Evolutionary conservation across 495 filamentous ascomycete species (phyloP), one percentile per base, ranked within the genome.

Genomic region (Aspergillus olivimuriae): DNA sequence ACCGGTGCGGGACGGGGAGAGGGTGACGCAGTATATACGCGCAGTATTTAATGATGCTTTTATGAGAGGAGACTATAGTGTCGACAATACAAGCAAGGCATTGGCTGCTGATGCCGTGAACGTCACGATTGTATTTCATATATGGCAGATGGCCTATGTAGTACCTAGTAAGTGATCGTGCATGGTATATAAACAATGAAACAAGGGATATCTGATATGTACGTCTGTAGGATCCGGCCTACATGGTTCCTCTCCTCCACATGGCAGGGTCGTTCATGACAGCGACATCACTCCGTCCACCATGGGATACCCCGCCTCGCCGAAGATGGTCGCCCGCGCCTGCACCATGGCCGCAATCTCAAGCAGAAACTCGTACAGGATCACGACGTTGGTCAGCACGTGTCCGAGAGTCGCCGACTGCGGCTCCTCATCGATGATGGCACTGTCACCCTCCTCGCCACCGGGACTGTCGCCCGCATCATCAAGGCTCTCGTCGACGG

Each of bases 291-390:
- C n/a, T n/a, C n/a, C n/a, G n/a, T n/a, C n/a, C n/a, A n/a, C n/a
- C n/a, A n/a, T n/a, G n/a, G n/a, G n/a, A n/a, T 66, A 89, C 42
- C 75, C 80, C 8, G 94, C 84, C 62, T 98, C 92, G 31, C 80
- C 82, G 67, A 96, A 95, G 30, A 97, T 54, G 38, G 82, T 85
- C 2, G 88, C 87, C 40, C 92, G 72, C 9, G 89, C 83, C 55
- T 97, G 88, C 40, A 94, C 76, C 54, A 95, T 63, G 7, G 90
- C 91, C 2, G 88, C 83, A 26, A 97, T 59, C 65, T 98, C 92
- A 33, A 97, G 68, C 4, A 95, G 63, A 60, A 98, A 98, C 50
- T 94, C 87, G 59, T 83, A 71, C 22, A 74, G 45, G 14, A 76
- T 69, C 15, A 76, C 63, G 28, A 72, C 66, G 51, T 79, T 75